Percentiles rank a stretch among this genome's conserved stretches.
Conservation (phyloP, 2,329 filamentous ascomycete genomes). For the Trichoderma gracile region DNA sequence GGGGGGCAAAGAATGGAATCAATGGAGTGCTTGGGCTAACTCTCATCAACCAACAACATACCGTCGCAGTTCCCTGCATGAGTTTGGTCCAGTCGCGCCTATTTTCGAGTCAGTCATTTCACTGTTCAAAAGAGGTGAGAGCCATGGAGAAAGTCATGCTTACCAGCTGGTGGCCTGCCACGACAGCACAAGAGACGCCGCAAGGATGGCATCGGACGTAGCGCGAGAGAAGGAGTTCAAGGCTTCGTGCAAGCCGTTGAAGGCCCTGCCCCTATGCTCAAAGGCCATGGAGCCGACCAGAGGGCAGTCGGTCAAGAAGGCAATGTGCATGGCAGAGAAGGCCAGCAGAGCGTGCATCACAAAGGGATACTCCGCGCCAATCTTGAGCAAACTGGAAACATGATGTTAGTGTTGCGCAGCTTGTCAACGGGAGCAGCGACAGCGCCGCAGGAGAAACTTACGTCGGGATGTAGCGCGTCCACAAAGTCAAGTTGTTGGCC, state of each 20-base stretch:
- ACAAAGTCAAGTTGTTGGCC: constrained; percentile 82
- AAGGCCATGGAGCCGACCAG: constrained; percentile 87
- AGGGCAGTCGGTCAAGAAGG: constrained; percentile 82
- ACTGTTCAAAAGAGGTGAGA: background rate
- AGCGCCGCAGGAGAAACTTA: constrained; percentile 52
- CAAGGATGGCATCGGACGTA: constrained; percentile 88
- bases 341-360: constrained; percentile 93
- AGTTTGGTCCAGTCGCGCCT: constrained; percentile 92
- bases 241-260: constrained; percentile 85
- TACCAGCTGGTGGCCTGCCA: constrained; percentile 98
- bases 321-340: constrained; percentile 92
- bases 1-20: too few species aligned
- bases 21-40: background rate
- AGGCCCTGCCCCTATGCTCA: constrained; percentile 80
- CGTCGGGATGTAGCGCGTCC: constrained; percentile 91
- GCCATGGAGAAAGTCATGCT: constrained; percentile 38
- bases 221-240: constrained; percentile 81
- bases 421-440: constrained; percentile 4
- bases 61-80: constrained; percentile 87
- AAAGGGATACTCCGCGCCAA: constrained; percentile 79
- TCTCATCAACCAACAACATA: constrained; percentile 49
- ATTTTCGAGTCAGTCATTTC: constrained; percentile 33
- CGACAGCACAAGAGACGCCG: constrained; percentile 85
- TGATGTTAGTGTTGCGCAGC: constrained; percentile 15
- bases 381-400: constrained; percentile 56